phyloP scores from a whole-genome alignment of 192 early-diverging fungal species.

The Entomortierella chlamydospora region DNA sequence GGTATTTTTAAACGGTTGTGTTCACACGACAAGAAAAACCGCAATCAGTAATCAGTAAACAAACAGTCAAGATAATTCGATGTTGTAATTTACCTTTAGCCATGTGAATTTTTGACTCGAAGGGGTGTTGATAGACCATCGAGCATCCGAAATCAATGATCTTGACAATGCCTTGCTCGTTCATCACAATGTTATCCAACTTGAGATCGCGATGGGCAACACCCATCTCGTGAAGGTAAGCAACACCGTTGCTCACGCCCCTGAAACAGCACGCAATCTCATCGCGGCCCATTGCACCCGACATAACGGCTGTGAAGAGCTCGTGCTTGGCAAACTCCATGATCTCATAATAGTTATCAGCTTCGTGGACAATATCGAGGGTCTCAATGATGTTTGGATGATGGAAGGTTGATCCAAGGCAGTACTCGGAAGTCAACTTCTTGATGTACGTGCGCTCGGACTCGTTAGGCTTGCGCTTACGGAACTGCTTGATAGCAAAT shows the following conservation, averaged over 20 bases:
- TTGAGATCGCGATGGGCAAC: conserved; percentile 96
- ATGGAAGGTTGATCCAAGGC: conserved; percentile 79
- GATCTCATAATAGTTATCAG: conserved; percentile 74
- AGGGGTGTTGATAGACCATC: conserved; percentile 88
- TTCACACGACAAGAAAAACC: background rate
- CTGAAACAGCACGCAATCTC: conserved; percentile 91
- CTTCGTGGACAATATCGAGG: conserved; percentile 78
- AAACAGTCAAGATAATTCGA: conserved; percentile 6
- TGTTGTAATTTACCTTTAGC: conserved; percentile 65
- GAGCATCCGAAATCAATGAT: conserved; percentile 97
- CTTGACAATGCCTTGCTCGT: conserved; percentile 81
- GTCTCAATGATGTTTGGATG: conserved; percentile 86
- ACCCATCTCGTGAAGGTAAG: conserved; percentile 89
- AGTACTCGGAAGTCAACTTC: conserved; percentile 87
- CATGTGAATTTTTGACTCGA: conserved; percentile 64
- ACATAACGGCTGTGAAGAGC: conserved; percentile 84
- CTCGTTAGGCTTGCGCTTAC: conserved; percentile 72
- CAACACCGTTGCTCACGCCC: conserved; percentile 84
- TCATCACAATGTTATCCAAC: conserved; percentile 88
- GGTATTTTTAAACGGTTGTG: background rate
- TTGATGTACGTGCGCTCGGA: conserved; percentile 81
- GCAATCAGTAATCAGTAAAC: background rate
- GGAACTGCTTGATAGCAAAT: conserved; percentile 86
- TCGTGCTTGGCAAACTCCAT: conserved; percentile 96
- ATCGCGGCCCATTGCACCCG: conserved; percentile 75